Conservation (phyloP, 2,329 filamentous ascomycete species). For the Sporothrix variecibatus region DNA sequence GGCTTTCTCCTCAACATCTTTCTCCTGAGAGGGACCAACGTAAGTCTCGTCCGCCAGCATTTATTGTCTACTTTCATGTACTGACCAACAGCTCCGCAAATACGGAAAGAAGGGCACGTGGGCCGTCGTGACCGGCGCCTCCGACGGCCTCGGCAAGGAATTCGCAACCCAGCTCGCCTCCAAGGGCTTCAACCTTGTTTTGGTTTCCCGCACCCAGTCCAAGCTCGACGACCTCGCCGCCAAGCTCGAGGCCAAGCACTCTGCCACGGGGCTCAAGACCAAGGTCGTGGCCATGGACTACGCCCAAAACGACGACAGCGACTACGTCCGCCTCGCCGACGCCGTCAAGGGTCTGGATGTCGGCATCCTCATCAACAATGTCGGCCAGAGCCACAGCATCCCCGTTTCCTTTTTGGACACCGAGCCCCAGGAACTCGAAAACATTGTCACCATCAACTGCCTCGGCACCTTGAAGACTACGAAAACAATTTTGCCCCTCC, state of each 20-base stretch:
- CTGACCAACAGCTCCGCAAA: conserved; percentile 64
- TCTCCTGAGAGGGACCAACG: conserved; percentile 64
- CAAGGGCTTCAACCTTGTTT: conserved; percentile 91
- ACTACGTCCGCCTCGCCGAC: conserved; percentile 73
- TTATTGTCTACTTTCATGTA: not conserved
- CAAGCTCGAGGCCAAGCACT: conserved; percentile 73
- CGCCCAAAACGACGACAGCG: conserved; percentile 71
- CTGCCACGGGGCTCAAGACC: conserved; percentile 62
- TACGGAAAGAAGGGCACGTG: conserved; percentile 92
- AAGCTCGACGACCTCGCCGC: conserved; percentile 79
- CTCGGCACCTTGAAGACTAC: conserved; percentile 86
- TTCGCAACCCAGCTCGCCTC: conserved; percentile 86
- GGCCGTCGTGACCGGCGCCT: conserved; percentile 93
- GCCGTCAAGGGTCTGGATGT: conserved; percentile 75
- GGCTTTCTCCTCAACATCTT: conserved; percentile 68
- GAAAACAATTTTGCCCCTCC: conserved; percentile 78
- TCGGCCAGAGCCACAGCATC: conserved; percentile 90
- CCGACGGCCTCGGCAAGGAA: conserved; percentile 95
- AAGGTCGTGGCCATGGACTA: conserved; percentile 93
- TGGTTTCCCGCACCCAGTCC: conserved; percentile 91
- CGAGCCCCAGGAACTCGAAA: conserved; percentile 73
- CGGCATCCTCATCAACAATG: conserved; percentile 92
- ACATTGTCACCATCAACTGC: conserved; percentile 96
- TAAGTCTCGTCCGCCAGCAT: conserved; percentile 41
- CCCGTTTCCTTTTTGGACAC: conserved; percentile 87